phyloP scores from a whole-genome alignment of 1,139 yeast species.

The Suhomyces chickasaworum region DNA sequence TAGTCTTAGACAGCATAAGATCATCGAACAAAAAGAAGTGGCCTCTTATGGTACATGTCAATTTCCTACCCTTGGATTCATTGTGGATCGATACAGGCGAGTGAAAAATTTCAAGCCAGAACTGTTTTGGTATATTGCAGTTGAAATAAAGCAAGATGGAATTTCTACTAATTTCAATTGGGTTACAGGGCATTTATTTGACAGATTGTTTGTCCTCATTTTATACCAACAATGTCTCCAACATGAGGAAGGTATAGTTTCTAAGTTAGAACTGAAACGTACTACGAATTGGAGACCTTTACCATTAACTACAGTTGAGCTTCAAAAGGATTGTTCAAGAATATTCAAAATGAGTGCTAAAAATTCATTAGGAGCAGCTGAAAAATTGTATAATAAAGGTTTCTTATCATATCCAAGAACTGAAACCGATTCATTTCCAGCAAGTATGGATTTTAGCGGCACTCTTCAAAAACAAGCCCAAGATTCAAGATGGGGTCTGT shows the following conservation, averaged over 20 bases:
- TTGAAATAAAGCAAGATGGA: constrained; percentile 44
- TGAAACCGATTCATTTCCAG: constrained; percentile 88
- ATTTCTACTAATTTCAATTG: constrained; percentile 53
- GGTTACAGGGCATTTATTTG: constrained; percentile 73
- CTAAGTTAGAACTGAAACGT: constrained; percentile 57
- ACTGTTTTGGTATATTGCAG: constrained; percentile 72
- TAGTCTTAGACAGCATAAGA: constrained; percentile 36
- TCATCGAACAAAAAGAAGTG: constrained; percentile 28
- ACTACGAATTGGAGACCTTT: constrained; percentile 79
- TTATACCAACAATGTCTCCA: constrained; percentile 68
- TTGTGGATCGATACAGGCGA: constrained; percentile 87
- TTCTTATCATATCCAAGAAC: constrained; percentile 95
- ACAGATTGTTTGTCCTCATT: constrained; percentile 61
- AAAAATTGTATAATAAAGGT: constrained; percentile 80
- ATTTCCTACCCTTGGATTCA: constrained; percentile 94
- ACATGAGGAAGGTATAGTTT: constrained; percentile 50
- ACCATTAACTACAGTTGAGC: constrained; percentile 93
- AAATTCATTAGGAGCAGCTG: constrained; percentile 80
- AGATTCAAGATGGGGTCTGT: constrained; percentile 51
- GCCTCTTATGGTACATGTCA: constrained; percentile 93
- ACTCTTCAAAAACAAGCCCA: constrained; percentile 62
- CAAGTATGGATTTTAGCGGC: constrained; percentile 64
- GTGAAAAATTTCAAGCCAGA: constrained; percentile 74
- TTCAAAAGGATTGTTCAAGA: constrained; percentile 83
- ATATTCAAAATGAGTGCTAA: constrained; percentile 81